These are phyloP conservation scores for Gliomastix tumulicola DNA, from an alignment of 2,329 filamentous ascomycete genomes.

Conservation along the genomic window DNA sequence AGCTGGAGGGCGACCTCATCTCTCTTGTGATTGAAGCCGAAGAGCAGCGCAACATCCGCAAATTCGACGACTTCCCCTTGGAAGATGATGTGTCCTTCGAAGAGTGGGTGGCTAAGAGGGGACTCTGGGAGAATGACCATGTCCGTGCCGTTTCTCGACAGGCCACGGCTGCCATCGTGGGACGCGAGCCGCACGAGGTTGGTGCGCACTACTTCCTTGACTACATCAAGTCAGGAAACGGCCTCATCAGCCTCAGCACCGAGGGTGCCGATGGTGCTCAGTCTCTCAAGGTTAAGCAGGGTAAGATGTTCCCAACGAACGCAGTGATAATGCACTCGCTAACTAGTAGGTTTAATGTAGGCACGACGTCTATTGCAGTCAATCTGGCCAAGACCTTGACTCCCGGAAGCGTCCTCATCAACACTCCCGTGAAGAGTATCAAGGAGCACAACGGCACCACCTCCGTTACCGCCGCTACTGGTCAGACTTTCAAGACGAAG, in stretches of 20 bases:
- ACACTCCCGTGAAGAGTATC: conserved; percentile 10
- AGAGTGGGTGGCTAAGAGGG: neutral
- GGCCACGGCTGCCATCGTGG: conserved; percentile 4
- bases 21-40: no score
- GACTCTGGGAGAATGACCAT: neutral
- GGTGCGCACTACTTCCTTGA: conserved; percentile 8
- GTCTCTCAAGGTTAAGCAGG: conserved; percentile 6
- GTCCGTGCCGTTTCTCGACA: neutral
- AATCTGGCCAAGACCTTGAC: conserved; percentile 8
- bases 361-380: conserved; percentile 4
- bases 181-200: conserved; percentile 6
- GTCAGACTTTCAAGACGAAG: conserved; percentile 7
- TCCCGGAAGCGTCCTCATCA: conserved; percentile 6
- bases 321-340: no score
- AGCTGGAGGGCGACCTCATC: no score
- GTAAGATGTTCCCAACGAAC: neutral
- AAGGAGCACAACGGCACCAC: conserved; percentile 5
- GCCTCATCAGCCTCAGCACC: conserved; percentile 2
- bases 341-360: no score
- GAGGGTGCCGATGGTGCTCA: conserved; percentile 7
- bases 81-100: neutral
- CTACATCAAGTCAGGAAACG: conserved; percentile 8
- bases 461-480: conserved; percentile 9
- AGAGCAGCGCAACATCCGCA: neutral
- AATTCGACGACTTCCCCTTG: neutral